Base-by-base conservation (phyloP, 2,329 filamentous ascomycete genomes). In the Botrytis byssoidea region DNA sequence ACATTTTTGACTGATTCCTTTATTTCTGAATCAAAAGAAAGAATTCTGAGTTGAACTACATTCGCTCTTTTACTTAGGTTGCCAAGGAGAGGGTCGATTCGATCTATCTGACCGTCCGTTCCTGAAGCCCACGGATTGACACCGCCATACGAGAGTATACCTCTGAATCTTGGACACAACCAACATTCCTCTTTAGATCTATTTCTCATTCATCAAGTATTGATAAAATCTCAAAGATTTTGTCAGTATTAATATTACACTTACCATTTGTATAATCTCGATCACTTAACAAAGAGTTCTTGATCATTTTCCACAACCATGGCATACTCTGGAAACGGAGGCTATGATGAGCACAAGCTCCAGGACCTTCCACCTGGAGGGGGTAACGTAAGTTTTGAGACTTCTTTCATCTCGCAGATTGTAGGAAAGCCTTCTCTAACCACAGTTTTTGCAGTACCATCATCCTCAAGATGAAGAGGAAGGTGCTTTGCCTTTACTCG, bases 301-400 rank as follows among this genome's bases (percentile, higher is more conserved):
- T 40, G 70, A 68, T 37, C 46, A 25, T 57, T 72, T 67, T 67
- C 29, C 40, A 67, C 69, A 78, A 85, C 79, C 82, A 90, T 90
- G 88, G 90, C 90, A 80, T 92, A 92, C 83, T 88, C 89, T 83
- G 88, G 88, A 81, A 83, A 85, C 80, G 86, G 87, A 67, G 81
- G 84, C 73, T 91, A 90, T 77, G 85, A 89, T 73, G 87, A 89
- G 78, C 90, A 93, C 81, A 87, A 86, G 74, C 83, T 93, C 80
- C 89, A 92, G 80, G 91, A 93, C 80, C 85, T 93, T 48, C 88
- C 89, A 75, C 82, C 86, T 74, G 87, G 70, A 37, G 61, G 87
- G 74, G 86, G 85, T 79, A 86, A 85, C 81, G 91, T 93, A 86
- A 85, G 90, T 60, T 29, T 51, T 14, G n/a, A 51, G 5, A 37